These are phyloP conservation scores for Backusella psychrophila DNA, from an alignment of 192 early-diverging fungal species.

Conservation along the genomic window DNA sequence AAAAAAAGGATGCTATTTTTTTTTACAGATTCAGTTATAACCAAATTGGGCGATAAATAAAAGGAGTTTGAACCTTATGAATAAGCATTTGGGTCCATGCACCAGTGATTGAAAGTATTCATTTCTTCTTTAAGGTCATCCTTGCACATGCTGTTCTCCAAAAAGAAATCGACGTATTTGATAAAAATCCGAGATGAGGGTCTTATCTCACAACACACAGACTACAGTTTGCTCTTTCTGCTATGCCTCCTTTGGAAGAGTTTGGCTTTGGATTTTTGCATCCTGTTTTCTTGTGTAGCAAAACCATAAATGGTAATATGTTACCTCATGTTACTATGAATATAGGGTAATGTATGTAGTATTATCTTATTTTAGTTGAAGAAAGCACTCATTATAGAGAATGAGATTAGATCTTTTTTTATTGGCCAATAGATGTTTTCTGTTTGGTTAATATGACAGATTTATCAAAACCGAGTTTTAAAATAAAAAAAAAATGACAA, in stretches of 20 bases:
- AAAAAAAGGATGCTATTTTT: neutral
- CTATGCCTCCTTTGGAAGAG: neutral
- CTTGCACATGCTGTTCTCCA: neutral
- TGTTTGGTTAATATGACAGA: neutral
- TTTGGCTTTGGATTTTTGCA: neutral
- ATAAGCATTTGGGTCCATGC: conserved; percentile 4
- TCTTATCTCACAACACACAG: neutral
- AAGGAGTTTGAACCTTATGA: conserved; percentile 3
- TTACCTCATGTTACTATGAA: neutral
- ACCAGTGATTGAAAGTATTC: neutral
- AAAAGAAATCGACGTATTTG: neutral
- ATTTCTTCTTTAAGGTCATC: neutral
- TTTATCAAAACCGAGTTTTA: neutral
- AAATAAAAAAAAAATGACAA: neutral
- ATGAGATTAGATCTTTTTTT: neutral
- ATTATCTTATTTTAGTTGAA: neutral
- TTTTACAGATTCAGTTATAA: neutral
- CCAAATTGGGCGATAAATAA: neutral
- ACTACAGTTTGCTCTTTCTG: neutral
- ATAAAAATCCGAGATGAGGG: neutral
- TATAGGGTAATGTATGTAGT: neutral
- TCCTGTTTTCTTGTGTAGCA: neutral
- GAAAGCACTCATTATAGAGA: too few relatives aligned
- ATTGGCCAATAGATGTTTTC: neutral
- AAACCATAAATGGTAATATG: neutral